These are phyloP conservation scores for Tolypocladium guangdongense DNA, from an alignment of 2,329 filamentous ascomycete species.

Conservation along the genomic window DNA sequence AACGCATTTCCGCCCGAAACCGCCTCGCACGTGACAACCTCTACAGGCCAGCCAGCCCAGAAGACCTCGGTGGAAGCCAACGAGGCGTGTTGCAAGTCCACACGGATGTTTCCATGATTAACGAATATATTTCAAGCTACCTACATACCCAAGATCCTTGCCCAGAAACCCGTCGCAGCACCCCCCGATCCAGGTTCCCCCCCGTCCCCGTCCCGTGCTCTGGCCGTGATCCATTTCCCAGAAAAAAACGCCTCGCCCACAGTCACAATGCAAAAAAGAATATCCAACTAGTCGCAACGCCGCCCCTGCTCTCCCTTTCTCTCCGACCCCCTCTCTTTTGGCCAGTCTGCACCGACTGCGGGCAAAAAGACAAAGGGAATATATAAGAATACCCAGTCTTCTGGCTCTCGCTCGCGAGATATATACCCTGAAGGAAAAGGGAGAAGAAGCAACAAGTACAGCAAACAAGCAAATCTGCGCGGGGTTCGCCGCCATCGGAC, in stretches of 20 bases:
- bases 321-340: background rate
- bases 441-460: background rate
- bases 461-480: background rate
- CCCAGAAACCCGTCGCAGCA: background rate
- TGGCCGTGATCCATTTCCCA: background rate
- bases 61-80: no score
- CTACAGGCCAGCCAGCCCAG: no score
- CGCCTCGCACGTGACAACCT: no score
- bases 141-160: background rate
- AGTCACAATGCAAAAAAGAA: background rate
- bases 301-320: background rate
- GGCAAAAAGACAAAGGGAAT: background rate
- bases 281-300: background rate
- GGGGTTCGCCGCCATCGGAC: background rate
- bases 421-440: no score
- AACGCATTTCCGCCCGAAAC: no score
- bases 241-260: constrained; percentile 1
- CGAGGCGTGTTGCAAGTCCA: background rate
- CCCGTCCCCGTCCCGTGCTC: background rate
- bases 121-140: background rate
- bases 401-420: background rate
- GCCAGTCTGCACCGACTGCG: background rate
- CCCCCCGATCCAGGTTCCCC: background rate
- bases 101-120: background rate
- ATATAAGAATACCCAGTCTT: background rate